Evolutionary conservation across 345 rosid species (phyloP), one percentile per base, ranked within the genome.

Genomic region (Garcia nutans): DNA sequence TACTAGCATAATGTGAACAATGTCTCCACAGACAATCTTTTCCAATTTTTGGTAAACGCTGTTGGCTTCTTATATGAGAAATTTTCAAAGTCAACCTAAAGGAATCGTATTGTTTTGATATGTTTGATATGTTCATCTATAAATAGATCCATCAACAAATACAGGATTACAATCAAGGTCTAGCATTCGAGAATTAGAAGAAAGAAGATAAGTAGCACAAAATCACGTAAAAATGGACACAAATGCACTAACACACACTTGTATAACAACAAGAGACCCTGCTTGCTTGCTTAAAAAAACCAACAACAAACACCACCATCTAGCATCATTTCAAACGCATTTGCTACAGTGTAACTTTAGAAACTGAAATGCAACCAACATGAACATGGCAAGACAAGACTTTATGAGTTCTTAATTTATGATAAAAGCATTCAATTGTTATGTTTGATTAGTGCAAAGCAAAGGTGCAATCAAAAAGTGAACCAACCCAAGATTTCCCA

Each of bases 401-500:
- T 24, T 26, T 26, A 61, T 22, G n/a, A 44, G 8, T 23, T 61
- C 12, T 0, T 22, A 58, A 9, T 12, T 70, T 19, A 70, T 11
- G 42, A 12, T n/a, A 23, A 33, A 44, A 59, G 44, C 41, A 16
- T 58, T 22, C 31, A 23, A n/a, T 1, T 24, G 23, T 41, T 19
- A 23, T 22, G 41, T 37, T 17, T 42, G 26, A 66, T 61, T n/a
- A 23, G 33, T 63, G 47, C 41, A 58, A 63, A 44, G 12, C 2
- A 28, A n/a, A 79, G 17, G 9, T 44, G 62, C 28, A 74, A 70
- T 49, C 31, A 10, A 76, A 55, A 72, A 52, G 10, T 28, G 45
- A 67, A 80, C 88, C 79, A 81, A 95, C 99, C 99, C 99, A 73
- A 85, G 85, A 78, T 91, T 93, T 76, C 99, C 99, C 98, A 95